These are phyloP conservation scores for Anaeramoeba ignava DNA, from an alignment of 78 protist species.

Conservation along the genomic window DNA sequence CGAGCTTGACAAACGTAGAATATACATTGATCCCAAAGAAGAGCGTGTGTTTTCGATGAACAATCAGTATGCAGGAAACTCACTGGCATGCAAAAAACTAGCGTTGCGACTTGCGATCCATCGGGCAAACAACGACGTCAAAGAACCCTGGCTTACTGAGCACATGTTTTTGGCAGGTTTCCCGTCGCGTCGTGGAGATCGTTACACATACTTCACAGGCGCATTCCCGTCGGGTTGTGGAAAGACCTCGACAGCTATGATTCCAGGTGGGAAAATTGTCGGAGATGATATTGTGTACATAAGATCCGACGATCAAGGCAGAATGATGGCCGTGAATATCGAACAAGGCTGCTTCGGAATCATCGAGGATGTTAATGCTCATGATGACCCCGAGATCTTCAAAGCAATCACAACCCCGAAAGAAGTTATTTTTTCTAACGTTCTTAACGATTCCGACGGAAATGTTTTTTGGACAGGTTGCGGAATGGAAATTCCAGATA, in stretches of 20 bases:
- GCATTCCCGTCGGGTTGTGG: conserved; percentile 89
- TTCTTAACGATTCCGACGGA: conserved; percentile 57
- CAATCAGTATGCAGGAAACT: conserved; percentile 3
- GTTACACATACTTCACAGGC: conserved; percentile 51
- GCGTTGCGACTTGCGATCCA: conserved; percentile 80
- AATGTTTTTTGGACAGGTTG: conserved; percentile 84
- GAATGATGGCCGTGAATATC: conserved; percentile 68
- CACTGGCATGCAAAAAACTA: conserved; percentile 55
- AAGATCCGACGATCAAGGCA: conserved; percentile 40
- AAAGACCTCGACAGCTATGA: conserved; percentile 77
- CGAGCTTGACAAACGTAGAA: neutral
- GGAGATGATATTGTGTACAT: conserved; percentile 90
- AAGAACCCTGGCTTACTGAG: conserved; percentile 88
- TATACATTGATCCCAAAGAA: conserved; percentile 8
- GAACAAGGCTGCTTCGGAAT: conserved; percentile 72
- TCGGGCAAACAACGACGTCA: conserved; percentile 20
- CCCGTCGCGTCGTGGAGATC: neutral
- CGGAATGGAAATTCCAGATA: conserved; percentile 22
- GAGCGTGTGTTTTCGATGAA: neutral
- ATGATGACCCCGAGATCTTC: neutral
- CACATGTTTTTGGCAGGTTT: conserved; percentile 64
- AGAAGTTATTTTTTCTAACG: conserved; percentile 63
- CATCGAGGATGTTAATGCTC: neutral
- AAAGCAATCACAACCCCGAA: neutral
- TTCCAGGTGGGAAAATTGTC: conserved; percentile 64